A percentile compares a stretch with the other conserved stretches of the same genome.
Evolutionary conservation across 148 eudicot genomes (phyloP).

Genomic region (Talinum fruticosum): DNA sequence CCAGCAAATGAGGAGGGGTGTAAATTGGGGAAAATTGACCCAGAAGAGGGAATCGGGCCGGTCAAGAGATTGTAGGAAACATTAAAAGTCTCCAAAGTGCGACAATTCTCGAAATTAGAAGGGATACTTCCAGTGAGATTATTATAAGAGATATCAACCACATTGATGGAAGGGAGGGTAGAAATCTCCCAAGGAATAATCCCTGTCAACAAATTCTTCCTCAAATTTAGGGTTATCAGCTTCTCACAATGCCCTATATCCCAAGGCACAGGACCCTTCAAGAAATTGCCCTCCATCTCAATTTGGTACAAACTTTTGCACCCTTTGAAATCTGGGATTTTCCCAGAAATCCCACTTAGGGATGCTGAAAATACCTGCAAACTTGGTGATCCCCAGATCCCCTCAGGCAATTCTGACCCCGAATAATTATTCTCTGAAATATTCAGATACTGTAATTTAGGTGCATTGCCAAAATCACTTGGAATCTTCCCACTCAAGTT

Average conservation of each 20-base stretch:
- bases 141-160: slow-evolving; percentile 71
- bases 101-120: slow-evolving; percentile 57
- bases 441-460: slow-evolving; percentile 47
- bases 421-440: slow-evolving; percentile 53
- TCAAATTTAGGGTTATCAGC: slow-evolving; percentile 52
- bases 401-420: slow-evolving; percentile 44
- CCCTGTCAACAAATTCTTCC: slow-evolving; percentile 61
- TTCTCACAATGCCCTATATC: slow-evolving; percentile 76
- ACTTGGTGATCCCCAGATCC: slow-evolving; percentile 70
- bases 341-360: slow-evolving; percentile 41
- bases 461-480: slow-evolving; percentile 57
- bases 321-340: slow-evolving; percentile 72
- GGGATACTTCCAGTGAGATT: slow-evolving; percentile 67
- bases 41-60: slow-evolving; percentile 66
- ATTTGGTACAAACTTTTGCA: slow-evolving; percentile 68
- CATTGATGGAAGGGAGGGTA: slow-evolving; percentile 68
- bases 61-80: slow-evolving; percentile 72
- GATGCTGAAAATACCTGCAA: slow-evolving; percentile 69
- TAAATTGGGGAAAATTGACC: slow-evolving; percentile 54
- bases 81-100: slow-evolving; percentile 74
- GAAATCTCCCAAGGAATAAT: slow-evolving; percentile 98
- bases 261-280: slow-evolving; percentile 77
- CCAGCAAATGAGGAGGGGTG: slow-evolving; percentile 90
- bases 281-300: slow-evolving; percentile 63
- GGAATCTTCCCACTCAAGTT: slow-evolving; percentile 65